These are phyloP conservation scores for Geosmithia putterillii DNA, from an alignment of 2,329 filamentous ascomycete genomes.

Conservation along the genomic window DNA sequence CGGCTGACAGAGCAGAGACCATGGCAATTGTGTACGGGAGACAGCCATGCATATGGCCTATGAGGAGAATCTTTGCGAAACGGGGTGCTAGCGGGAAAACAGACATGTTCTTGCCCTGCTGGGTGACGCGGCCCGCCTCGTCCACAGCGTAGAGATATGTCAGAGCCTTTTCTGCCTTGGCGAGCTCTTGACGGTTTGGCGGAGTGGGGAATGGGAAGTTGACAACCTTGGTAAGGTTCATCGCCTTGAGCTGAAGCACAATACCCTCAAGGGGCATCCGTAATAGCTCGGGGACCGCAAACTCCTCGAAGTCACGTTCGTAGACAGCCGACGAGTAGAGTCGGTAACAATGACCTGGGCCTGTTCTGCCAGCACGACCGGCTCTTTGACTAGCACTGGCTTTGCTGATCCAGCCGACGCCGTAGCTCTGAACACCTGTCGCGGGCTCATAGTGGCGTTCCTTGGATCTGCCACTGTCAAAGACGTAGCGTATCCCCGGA, in stretches of 20 bases:
- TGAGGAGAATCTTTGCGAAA: conserved; percentile 82
- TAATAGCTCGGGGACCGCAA: conserved; percentile 77
- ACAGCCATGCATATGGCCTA: conserved; percentile 73
- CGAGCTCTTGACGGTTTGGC: conserved; percentile 63
- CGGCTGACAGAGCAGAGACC: conserved; percentile 77
- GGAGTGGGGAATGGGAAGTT: conserved; percentile 96
- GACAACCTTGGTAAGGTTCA: conserved; percentile 80
- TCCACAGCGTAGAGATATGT: conserved; percentile 75
- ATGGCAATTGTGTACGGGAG: conserved; percentile 78
- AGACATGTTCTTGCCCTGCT: conserved; percentile 69
- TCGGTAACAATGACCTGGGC: conserved; percentile 89
- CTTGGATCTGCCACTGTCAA: conserved; percentile 86
- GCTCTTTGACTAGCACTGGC: conserved; percentile 85
- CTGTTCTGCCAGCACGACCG: conserved; percentile 89
- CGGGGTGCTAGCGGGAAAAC: conserved; percentile 83
- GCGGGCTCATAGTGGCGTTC: conserved; percentile 79
- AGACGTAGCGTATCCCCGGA: conserved; percentile 87
- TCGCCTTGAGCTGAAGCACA: conserved; percentile 86
- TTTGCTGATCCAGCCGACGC: conserved; percentile 95
- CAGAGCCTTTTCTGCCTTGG: conserved; percentile 75
- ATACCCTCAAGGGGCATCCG: conserved; percentile 88
- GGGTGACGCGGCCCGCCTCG: conserved; percentile 60
- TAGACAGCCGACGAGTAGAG: conserved; percentile 92
- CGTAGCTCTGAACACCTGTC: conserved; percentile 90
- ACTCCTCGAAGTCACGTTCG: conserved; percentile 77